These are phyloP conservation scores for Trichoderma sp. DNA, from an alignment of 2,329 filamentous ascomycete species.

Conservation along the genomic window DNA sequence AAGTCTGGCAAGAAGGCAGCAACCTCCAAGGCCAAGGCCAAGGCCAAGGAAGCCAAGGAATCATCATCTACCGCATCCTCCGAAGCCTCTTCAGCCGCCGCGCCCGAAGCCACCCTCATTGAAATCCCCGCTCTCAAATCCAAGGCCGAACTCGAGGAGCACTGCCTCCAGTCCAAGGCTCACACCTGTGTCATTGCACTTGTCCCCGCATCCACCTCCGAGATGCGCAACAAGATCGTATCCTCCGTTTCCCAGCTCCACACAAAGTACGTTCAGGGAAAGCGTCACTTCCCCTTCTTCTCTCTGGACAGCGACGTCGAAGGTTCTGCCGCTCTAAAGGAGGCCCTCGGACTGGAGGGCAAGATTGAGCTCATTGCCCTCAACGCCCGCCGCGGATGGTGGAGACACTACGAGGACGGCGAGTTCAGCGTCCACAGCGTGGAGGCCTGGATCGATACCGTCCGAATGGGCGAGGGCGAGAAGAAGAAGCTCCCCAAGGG, in stretches of 20 bases:
- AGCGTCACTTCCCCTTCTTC: conserved; percentile 80
- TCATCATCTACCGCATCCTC: conserved; percentile 30
- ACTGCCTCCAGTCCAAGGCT: conserved; percentile 75
- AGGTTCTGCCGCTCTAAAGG: conserved; percentile 45
- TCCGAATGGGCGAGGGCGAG: conserved; percentile 81
- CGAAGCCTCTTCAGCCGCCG: conserved; percentile 35
- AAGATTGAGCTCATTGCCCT: conserved; percentile 75
- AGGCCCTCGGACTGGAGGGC: conserved; percentile 58
- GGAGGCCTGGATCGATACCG: conserved; percentile 87
- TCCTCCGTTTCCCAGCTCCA: conserved; percentile 70
- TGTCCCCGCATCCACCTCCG: conserved; percentile 56
- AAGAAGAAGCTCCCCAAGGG: conserved; percentile 74
- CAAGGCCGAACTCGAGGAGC: conserved; percentile 63
- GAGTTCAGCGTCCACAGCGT: conserved; percentile 63
- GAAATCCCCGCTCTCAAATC: conserved; percentile 67
- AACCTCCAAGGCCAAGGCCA: conserved; percentile 38
- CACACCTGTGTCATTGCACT: conserved; percentile 82
- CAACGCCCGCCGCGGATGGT: conserved; percentile 86
- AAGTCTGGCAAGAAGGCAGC: conserved; percentile 36
- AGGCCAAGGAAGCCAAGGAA: conserved; percentile 27
- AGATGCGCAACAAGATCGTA: conserved; percentile 59
- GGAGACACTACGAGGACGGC: conserved; percentile 68
- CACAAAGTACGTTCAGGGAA: conserved; percentile 69
- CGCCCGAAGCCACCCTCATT: conserved; percentile 45
- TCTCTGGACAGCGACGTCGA: conserved; percentile 61